These are phyloP conservation scores for Teratosphaeria nubilosa DNA, from an alignment of 2,329 filamentous ascomycete genomes.

Conservation along the genomic window DNA sequence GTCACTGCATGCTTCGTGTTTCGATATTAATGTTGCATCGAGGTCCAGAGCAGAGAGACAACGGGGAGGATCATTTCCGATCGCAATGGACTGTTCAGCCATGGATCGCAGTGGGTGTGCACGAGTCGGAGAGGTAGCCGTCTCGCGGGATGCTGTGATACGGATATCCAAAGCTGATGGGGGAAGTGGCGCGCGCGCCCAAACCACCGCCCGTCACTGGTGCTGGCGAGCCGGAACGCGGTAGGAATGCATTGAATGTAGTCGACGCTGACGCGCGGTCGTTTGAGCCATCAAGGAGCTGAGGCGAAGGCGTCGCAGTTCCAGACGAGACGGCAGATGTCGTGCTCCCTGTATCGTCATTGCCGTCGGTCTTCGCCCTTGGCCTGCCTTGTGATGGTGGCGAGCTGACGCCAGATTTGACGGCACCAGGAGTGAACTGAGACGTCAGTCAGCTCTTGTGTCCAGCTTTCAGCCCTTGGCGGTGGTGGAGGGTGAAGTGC, in stretches of 20 bases:
- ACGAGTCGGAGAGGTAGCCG: conserved; percentile 25
- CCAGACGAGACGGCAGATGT: conserved; percentile 13
- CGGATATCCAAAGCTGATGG: conserved; percentile 27
- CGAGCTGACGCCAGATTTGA: conserved; percentile 14
- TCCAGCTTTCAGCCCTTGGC: conserved; percentile 15
- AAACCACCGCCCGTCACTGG: conserved; percentile 17
- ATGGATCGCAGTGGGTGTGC: conserved; percentile 26
- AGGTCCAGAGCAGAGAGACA: conserved; percentile 7
- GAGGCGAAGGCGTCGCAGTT: conserved; percentile 14
- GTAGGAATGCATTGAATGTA: conserved; percentile 15
- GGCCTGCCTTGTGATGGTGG: background rate
- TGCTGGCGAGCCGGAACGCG: conserved; percentile 24
- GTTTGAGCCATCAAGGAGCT: conserved; percentile 17
- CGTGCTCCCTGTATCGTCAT: conserved; percentile 9
- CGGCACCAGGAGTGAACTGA: conserved; percentile 26
- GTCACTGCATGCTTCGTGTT: conserved; percentile 13
- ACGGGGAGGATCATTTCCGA: background rate
- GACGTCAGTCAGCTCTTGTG: conserved; percentile 20
- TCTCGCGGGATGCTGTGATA: conserved; percentile 23
- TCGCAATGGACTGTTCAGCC: conserved; percentile 13
- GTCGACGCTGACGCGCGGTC: conserved; percentile 13
- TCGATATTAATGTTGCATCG: conserved; percentile 3
- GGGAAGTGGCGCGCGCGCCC: conserved; percentile 19
- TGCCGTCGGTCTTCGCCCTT: conserved; percentile 8
- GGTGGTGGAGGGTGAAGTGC: conserved; percentile 21